Conservation (phyloP, 2,329 filamentous ascomycete genomes). For the Westerdykella sp. region DNA sequence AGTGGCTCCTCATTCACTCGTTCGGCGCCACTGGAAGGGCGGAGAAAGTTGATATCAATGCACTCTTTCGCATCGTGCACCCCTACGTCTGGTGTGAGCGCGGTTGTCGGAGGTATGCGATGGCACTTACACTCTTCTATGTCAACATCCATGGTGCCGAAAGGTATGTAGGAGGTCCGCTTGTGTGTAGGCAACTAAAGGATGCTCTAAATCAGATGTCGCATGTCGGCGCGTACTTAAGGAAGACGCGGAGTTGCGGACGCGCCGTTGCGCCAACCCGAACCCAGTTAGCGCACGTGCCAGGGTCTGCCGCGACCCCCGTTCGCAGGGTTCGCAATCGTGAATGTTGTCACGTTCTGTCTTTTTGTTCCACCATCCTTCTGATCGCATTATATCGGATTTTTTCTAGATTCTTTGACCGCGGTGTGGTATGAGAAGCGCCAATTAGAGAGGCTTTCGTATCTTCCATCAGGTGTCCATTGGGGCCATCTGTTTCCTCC, state of each 20-base stretch:
- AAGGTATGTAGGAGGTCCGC: no score
- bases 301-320: no score
- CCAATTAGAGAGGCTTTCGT: not conserved
- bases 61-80: slow-evolving; percentile 34
- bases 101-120: not conserved
- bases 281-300: no score
- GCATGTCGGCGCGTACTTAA: no score
- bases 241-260: no score
- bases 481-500: slow-evolving; percentile 11
- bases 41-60: slow-evolving; percentile 35
- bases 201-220: no score
- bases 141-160: slow-evolving; percentile 10
- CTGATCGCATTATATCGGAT: not conserved
- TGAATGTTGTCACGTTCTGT: not conserved
- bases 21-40: slow-evolving; percentile 15
- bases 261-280: no score
- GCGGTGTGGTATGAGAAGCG: not conserved
- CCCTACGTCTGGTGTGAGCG: slow-evolving; percentile 19
- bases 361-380: no score
- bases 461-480: slow-evolving; percentile 7
- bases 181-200: no score
- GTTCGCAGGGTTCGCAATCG: no score
- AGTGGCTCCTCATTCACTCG: slow-evolving; percentile 58
- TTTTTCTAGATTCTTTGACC: not conserved
- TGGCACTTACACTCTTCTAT: slow-evolving; percentile 30